Evolutionary conservation across 1,284 basidiomycete genomes (phyloP).

Genomic region (Heterobasidion occidentale): DNA sequence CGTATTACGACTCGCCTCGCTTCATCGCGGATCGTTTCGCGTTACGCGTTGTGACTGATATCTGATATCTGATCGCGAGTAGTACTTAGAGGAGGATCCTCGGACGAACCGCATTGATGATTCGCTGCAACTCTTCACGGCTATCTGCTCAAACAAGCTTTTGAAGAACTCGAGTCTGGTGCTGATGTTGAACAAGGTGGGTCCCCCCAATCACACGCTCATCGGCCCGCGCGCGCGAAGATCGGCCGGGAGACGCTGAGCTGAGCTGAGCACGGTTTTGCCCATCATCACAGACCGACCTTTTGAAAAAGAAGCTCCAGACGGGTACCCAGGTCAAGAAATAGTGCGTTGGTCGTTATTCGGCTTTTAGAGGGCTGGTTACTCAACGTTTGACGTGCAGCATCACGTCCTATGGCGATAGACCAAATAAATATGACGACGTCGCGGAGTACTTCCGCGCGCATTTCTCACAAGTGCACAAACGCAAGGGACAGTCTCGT

Average conservation of each 20-base stretch:
- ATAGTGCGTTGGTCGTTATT: conserved; percentile 41
- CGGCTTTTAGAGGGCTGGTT: not conserved
- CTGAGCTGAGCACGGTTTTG: not conserved
- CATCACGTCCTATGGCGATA: conserved; percentile 72
- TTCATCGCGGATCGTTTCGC: not conserved
- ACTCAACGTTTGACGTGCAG: conserved; percentile 26
- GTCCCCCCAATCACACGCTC: conserved; percentile 4
- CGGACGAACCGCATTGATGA: conserved; percentile 73
- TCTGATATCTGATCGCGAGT: not conserved
- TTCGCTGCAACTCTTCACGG: conserved; percentile 68
- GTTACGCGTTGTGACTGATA: no score
- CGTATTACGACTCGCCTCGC: not conserved
- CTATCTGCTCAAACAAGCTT: conserved; percentile 67
- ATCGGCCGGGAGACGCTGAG: not conserved
- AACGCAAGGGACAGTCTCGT: conserved; percentile 50
- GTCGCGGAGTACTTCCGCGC: conserved; percentile 73
- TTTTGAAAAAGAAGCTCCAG: conserved; percentile 58
- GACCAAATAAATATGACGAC: conserved; percentile 62
- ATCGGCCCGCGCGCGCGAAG: not conserved
- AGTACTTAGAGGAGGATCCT: conserved; percentile 78
- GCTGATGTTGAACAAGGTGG: conserved; percentile 69
- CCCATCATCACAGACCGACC: conserved; percentile 42
- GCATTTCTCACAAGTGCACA: conserved; percentile 69
- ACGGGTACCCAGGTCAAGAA: conserved; percentile 58
- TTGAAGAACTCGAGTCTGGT: conserved; percentile 65